Conservation (phyloP, 805 yeast species). For the Cyberlindnera euphorbiiphila region DNA sequence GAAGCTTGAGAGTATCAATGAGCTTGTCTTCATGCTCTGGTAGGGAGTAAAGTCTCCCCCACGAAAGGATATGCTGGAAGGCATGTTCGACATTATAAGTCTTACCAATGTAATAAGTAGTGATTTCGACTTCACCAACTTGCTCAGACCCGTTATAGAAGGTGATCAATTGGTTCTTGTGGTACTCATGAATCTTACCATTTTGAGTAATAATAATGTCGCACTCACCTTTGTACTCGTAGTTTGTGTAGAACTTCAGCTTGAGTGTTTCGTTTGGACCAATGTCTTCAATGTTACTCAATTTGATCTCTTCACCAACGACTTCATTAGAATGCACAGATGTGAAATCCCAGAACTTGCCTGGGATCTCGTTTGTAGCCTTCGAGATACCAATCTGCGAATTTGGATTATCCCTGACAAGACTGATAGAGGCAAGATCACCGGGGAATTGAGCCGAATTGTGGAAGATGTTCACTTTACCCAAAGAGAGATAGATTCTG, state of each 20-base stretch:
- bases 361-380: conserved; percentile 57
- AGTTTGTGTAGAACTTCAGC: conserved; percentile 59
- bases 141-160: conserved; percentile 39
- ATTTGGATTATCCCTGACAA: conserved; percentile 51
- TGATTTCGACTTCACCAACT: conserved; percentile 43
- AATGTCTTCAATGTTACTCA: conserved; percentile 51
- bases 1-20: conserved; percentile 41
- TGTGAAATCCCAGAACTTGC: conserved; percentile 62
- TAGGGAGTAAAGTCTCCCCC: conserved; percentile 39
- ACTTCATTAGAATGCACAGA: conserved; percentile 69
- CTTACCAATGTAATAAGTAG: conserved; percentile 67
- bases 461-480: conserved; percentile 38
- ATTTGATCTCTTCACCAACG: conserved; percentile 65
- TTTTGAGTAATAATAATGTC: conserved; percentile 46
- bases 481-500: conserved; percentile 54
- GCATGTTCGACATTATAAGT: conserved; percentile 54
- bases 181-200: conserved; percentile 44
- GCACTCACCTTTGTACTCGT: conserved; percentile 57
- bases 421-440: conserved; percentile 38
- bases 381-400: conserved; percentile 54
- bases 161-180: conserved; percentile 43
- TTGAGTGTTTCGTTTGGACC: conserved; percentile 50
- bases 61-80: conserved; percentile 50
- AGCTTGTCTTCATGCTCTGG: conserved; percentile 43
- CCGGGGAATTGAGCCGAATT: conserved; percentile 30